Base-by-base conservation (phyloP, 2,329 filamentous ascomycete genomes). In the Beauveria pseudobassiana region DNA sequence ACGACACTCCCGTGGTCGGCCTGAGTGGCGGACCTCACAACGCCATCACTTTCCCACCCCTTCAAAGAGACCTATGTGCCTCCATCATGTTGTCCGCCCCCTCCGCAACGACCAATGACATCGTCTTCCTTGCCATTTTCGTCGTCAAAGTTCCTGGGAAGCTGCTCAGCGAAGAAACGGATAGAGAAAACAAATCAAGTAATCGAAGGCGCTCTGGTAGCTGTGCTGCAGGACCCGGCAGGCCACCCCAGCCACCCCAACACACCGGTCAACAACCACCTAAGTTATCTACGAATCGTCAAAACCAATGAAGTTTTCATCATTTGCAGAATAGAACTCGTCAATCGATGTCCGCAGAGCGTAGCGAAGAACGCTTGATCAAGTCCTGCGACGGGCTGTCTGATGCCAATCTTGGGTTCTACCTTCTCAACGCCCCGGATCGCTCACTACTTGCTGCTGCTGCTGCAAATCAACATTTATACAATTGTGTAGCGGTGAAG, bases 181-280 rank as follows among this genome's bases (percentile, higher is more conserved):
- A 55, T 75, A 14, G 71, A 69, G 56, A 75, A 72, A 67, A 75
- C 73, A 28, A 70, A 70, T 26, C 68, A 73, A 51, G 70, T 69
- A 14, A 63, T 76, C 24, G 74, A 75, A 64, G 73, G 66, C 52
- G 72, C 67, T 40, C 63, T 74, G 50, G 72, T 69, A 24, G 66
- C 70, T 3, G 70, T 72, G 46, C 57, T 71, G 51, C 71, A 73
- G 22, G 46, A 53, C 20, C 38, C 34, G 2, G 46, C 46, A 2
- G 59, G 34, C 18, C 60, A 62, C 24, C 53, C 40, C 10, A 30
- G 38, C 14, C 60, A 53, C 2, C 53, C 12, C 26, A 45, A 55
- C 20, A 61, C 16, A 18, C 43, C 5, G 9, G 40, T 10, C 50
- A 40, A 18, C 28, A 49, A 28, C 16, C 22, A 16, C 26, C 51